Conservation (phyloP, 306 rosid species). For the Fragaria vesca region DNA sequence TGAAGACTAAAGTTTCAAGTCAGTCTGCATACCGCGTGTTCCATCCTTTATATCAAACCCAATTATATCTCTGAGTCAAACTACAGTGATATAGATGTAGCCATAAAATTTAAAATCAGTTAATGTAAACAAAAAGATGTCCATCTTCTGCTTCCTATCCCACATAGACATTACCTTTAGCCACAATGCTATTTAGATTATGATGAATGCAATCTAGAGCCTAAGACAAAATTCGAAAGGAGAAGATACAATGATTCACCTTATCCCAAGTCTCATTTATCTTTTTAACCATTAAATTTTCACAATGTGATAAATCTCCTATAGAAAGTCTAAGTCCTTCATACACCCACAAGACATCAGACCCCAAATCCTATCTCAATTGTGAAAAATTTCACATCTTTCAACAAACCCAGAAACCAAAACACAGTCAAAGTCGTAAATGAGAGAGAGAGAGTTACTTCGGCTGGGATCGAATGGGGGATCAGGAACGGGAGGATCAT, state of each 20-base stretch:
- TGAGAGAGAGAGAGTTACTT: conserved; percentile 28
- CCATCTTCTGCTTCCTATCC: neutral
- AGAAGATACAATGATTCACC: neutral
- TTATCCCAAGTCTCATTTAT: neutral
- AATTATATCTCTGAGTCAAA: neutral
- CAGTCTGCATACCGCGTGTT: neutral
- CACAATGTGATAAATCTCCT: neutral
- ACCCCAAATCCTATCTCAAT: neutral
- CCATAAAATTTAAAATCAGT: neutral
- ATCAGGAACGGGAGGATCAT: conserved; percentile 25
- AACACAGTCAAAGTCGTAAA: neutral
- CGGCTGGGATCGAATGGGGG: conserved; percentile 65
- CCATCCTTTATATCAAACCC: neutral
- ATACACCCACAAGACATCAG: neutral
- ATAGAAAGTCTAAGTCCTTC: neutral
- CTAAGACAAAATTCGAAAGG: neutral
- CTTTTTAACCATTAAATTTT: neutral
- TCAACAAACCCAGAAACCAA: conserved; percentile 3
- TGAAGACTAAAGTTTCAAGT: neutral
- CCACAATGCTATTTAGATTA: neutral
- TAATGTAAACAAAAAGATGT: neutral
- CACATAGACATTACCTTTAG: neutral
- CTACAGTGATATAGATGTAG: neutral
- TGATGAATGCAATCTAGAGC: neutral
- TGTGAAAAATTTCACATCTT: conserved; percentile 13